These are phyloP conservation scores for Penicillium cinerascens DNA, from an alignment of 495 filamentous ascomycete species.

Conservation along the genomic window DNA sequence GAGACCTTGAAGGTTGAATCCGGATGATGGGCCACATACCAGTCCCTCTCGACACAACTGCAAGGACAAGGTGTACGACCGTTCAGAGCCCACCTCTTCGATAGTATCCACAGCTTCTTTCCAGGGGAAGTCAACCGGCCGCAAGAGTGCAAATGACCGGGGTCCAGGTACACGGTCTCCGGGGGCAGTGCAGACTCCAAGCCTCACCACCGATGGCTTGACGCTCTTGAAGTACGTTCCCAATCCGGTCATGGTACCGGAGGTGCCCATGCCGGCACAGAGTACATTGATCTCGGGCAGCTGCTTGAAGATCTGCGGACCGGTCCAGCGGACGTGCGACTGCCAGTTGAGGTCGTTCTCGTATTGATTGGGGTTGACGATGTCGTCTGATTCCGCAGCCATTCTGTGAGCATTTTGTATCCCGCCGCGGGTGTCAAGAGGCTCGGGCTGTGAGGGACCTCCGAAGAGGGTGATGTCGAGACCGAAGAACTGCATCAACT, in stretches of 20 bases:
- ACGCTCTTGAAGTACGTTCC: constrained; percentile 51
- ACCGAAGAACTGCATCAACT: constrained; percentile 57
- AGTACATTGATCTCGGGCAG: constrained; percentile 56
- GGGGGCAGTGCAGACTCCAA: constrained; percentile 53
- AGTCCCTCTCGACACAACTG: constrained; percentile 54
- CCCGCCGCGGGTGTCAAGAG: constrained; percentile 49
- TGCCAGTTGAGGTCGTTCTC: constrained; percentile 58
- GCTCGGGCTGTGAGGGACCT: constrained; percentile 56
- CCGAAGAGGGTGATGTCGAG: constrained; percentile 55
- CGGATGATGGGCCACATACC: constrained; percentile 58
- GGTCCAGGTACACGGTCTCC: constrained; percentile 58
- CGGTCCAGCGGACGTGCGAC: constrained; percentile 58
- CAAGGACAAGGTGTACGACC: constrained; percentile 54
- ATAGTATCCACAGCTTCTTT: constrained; percentile 49
- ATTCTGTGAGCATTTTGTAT: constrained; percentile 45
- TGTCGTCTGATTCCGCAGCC: constrained; percentile 35
- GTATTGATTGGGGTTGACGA: constrained; percentile 57
- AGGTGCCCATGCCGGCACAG: constrained; percentile 56
- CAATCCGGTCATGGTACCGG: constrained; percentile 52
- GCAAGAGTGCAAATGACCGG: constrained; percentile 49
- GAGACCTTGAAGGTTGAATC: constrained; percentile 53
- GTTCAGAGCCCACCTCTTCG: constrained; percentile 50
- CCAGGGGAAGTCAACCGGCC: constrained; percentile 57
- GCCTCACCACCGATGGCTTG: constrained; percentile 48
- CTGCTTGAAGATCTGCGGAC: constrained; percentile 55